Evolutionary conservation across 805 yeast genomes (phyloP).

Genomic region (Saccharomycopsis microspora): DNA sequence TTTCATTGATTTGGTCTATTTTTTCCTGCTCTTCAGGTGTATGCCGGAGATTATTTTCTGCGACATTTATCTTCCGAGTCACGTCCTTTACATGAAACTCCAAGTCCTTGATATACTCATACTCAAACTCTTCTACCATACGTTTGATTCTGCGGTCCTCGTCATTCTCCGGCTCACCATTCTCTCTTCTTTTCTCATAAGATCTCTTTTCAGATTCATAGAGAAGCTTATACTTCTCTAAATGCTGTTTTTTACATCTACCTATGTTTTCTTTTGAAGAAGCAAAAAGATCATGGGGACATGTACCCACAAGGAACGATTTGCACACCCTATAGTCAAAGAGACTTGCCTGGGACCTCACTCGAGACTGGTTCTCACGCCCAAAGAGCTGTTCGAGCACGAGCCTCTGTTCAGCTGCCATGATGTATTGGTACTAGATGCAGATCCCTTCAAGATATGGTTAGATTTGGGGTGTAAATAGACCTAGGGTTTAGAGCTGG

Average conservation of each 20-base stretch:
- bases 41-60: slow-evolving; percentile 54
- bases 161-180: not conserved
- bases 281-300: slow-evolving; percentile 74
- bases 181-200: slow-evolving; percentile 28
- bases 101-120: slow-evolving; percentile 33
- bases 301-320: slow-evolving; percentile 70
- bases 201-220: slow-evolving; percentile 40
- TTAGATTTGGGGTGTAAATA: too few relatives aligned
- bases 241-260: slow-evolving; percentile 63
- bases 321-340: slow-evolving; percentile 60
- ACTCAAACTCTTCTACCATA: slow-evolving; percentile 33
- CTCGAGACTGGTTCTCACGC: slow-evolving; percentile 6
- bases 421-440: slow-evolving; percentile 8
- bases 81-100: slow-evolving; percentile 38
- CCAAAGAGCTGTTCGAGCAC: slow-evolving; percentile 16
- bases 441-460: too few relatives aligned
- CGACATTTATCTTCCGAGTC: slow-evolving; percentile 50
- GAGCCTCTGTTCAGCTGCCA: slow-evolving; percentile 16
- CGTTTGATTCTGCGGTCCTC: slow-evolving; percentile 17
- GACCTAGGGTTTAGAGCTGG: too few relatives aligned
- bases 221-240: slow-evolving; percentile 61
- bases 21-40: slow-evolving; percentile 64
- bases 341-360: slow-evolving; percentile 21
- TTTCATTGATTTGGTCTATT: slow-evolving; percentile 41
- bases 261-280: slow-evolving; percentile 82